A percentile compares a stretch with the other conserved stretches of the same genome.
Evolutionary conservation across 306 rosid genomes (phyloP).

Genomic region (Vigna reflexopilosa): DNA sequence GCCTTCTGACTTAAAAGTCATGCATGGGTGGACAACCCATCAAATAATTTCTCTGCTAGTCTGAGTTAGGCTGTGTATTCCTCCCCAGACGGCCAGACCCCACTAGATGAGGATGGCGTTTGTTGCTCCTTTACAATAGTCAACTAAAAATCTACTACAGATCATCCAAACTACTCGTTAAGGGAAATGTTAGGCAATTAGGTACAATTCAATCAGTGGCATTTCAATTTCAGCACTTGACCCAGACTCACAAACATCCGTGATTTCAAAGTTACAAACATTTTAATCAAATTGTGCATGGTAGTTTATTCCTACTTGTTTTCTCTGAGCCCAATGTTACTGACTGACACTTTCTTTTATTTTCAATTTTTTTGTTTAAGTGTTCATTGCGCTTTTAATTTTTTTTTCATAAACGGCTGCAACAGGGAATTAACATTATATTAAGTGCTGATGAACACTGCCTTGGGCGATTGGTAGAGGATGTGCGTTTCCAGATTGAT

Average conservation of each 20-base stretch:
- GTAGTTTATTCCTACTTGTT: not conserved
- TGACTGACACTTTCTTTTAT: not conserved
- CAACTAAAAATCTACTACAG: not conserved
- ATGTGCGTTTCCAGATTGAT: conserved; percentile 75
- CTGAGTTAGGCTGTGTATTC: not conserved
- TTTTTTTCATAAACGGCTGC: conserved; percentile 36
- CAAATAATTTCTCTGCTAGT: too few relatives aligned
- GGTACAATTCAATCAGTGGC: not conserved
- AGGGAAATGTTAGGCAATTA: not conserved
- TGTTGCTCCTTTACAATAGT: not conserved
- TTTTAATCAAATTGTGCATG: conserved; percentile 19
- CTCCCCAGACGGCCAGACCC: too few relatives aligned
- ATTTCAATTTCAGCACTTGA: conserved; percentile 30
- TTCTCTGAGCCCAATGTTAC: not conserved
- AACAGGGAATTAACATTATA: conserved; percentile 82
- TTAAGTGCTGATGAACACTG: conserved; percentile 76
- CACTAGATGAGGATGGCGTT: not conserved
- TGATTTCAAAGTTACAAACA: not conserved
- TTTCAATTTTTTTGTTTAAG: not conserved
- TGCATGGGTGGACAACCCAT: too few relatives aligned
- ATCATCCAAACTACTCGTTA: not conserved
- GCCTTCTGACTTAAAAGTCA: not conserved
- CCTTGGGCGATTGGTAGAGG: conserved; percentile 71
- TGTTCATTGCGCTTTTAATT: not conserved
- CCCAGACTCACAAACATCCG: not conserved